Base-by-base conservation (phyloP, 2,329 filamentous ascomycete genomes). In the Phialemonium atrogriseum region DNA sequence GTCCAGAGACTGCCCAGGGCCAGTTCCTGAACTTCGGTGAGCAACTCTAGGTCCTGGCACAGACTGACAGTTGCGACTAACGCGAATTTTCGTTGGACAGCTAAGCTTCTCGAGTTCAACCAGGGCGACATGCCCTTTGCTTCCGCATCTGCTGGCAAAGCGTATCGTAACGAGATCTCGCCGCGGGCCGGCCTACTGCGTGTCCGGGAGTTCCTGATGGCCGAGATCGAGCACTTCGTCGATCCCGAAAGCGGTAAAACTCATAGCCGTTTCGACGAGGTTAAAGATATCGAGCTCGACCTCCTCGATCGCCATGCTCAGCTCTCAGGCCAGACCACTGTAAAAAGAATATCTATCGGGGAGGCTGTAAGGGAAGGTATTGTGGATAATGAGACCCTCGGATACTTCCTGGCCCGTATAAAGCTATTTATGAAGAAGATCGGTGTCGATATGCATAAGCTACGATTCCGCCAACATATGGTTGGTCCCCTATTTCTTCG, bases 391-490 rank as follows among this genome's bases (percentile, higher is more conserved):
- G 88, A 98, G 70, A 98, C 91, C 1, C 73, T 98, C 26, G 91
- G 91, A 40, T 98, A 98, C 67, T 98, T 98, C 70, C 66, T 98
- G 29, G 91, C 86, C 26, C 80, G 91, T 34, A 95, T 98, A 50
- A 81, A 91, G 54, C 74, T 85, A 24, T 98, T 96, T 73, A 71
- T 96, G 45, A 59, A 82, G 51, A 87, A 81, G 60, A 81, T 98
- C 46, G 91, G 91, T 52, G 71, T 94, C 28, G 89, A 96, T 55
- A 68, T 77, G 54, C 73, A 66, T 44, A 98, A 96, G 69, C 74
- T 96, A 47, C 83, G 91, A 33, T 96, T 96, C 73, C 78, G 91
- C 51, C 91, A 98, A 62, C 91, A 98, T 63, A 95, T 98, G 88
- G n/a, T n/a, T n/a, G n/a, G n/a, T n/a, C n/a, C n/a, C n/a, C n/a